Evolutionary conservation across 2,329 filamentous ascomycete genomes (phyloP), one percentile per base, ranked within the genome.

Genomic region (Apiospora aurea): DNA sequence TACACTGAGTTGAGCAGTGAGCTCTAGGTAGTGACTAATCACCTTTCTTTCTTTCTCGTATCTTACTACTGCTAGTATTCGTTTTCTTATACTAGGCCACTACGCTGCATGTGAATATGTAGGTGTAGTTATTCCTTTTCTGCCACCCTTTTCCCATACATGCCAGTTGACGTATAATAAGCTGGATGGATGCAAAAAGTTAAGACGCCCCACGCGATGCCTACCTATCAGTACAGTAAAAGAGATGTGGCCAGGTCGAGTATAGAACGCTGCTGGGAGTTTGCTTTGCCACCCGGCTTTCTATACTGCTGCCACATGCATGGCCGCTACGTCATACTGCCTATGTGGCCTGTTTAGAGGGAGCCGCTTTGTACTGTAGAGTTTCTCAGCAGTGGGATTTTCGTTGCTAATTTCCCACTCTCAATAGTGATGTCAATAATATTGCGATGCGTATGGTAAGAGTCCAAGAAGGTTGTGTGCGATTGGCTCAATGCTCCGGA

Each of bases 241-340:
- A 51, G 49, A 51, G 11, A 51, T 26, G 49, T 7, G n/a, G 26
- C 51, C 18, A n/a, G 53, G 16, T 61, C 53, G 53, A 61, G 57
- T 41, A 64, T 64, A 64, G 4, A n/a, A 64, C 34, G 34, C 41
- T 41, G 34, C 57, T 41, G 21, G 24, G 53, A 61, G 57, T 64
- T 64, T 64, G 57, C 57, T 64, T 64, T 41, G 57, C 57, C 57
- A 64, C 57, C 10, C 57, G 11, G 8, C 21, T 24, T 24, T 41
- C 34, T 64, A 64, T 64, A 64, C 57, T 64, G 57, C 57, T 41
- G 8, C 34, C 21, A 8, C 57, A 41, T 64, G 57, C 57, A 64
- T 64, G 21, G n/a, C 21, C 57, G 10, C 57, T 64, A 64, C 57
- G 57, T 64, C 57, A 64, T 64, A n/a, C 57, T 64, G 34, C 57